Percentiles rank a stretch among this genome's conserved stretches.
phyloP scores from a whole-genome alignment of 257 asterid genomes.

The Rhazya stricta region DNA sequence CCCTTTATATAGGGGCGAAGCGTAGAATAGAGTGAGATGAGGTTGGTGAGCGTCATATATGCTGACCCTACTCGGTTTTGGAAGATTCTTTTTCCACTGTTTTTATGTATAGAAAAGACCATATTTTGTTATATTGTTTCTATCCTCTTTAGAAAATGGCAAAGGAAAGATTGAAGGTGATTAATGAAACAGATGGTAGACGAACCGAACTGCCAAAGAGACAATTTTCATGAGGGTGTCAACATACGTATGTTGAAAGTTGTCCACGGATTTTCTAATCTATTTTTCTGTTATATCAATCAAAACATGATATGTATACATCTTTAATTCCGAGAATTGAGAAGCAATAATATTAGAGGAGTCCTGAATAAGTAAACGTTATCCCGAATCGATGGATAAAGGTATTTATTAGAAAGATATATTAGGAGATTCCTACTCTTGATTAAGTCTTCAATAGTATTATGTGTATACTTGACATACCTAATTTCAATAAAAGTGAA shows the following conservation, averaged over 20 bases:
- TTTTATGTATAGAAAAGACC: background rate
- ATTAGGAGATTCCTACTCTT: too few species aligned
- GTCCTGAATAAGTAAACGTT: too few species aligned
- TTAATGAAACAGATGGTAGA: background rate
- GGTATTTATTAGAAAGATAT: too few species aligned
- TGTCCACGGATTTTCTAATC: too few species aligned
- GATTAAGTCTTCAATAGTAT: too few species aligned
- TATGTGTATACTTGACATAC: too few species aligned
- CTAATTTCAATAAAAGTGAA: too few species aligned
- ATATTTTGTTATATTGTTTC: background rate
- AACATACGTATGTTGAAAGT: background rate
- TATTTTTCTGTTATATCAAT: too few species aligned
- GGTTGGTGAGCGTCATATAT: constrained; percentile 15
- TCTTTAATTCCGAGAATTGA: too few species aligned
- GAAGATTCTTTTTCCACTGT: background rate
- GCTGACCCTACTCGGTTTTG: constrained; percentile 9
- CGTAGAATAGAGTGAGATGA: background rate
- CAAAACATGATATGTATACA: too few species aligned
- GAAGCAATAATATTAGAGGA: too few species aligned
- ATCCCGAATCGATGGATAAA: too few species aligned
- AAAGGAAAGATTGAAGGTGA: background rate
- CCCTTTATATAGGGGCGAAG: constrained; percentile 11
- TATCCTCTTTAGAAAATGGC: background rate
- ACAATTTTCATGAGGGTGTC: background rate
- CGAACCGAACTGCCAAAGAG: background rate